phyloP scores from a whole-genome alignment of 164 flowering plant genomes.

The Vitis rupestris region DNA sequence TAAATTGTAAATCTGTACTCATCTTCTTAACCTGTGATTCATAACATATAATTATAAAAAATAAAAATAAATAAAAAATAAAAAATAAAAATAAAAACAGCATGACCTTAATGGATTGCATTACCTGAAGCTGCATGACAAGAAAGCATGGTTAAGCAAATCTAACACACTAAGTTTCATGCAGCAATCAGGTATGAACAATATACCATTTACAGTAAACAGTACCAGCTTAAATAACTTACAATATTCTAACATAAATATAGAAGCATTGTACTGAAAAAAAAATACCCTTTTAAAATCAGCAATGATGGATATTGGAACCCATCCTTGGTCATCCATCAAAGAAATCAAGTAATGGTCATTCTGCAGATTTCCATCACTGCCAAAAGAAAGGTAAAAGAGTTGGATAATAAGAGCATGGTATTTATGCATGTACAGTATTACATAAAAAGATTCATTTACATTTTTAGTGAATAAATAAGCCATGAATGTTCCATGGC shows the following conservation, averaged over 20 bases:
- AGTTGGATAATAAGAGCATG: neutral
- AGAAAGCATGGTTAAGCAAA: too few relatives aligned
- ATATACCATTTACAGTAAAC: neutral
- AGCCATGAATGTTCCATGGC: neutral
- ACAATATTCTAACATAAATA: neutral
- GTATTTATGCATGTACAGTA: neutral
- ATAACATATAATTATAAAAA: neutral
- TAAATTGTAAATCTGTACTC: conserved; percentile 71
- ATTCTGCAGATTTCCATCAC: conserved; percentile 78
- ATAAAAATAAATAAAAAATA: too few relatives aligned
- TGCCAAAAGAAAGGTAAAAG: conserved; percentile 31
- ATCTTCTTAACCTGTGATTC: conserved; percentile 66
- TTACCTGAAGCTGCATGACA: too few relatives aligned
- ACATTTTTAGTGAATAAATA: too few relatives aligned
- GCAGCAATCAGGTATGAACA: neutral
- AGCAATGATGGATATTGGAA: conserved; percentile 64
- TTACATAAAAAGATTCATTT: too few relatives aligned
- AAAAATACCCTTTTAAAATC: conserved; percentile 76
- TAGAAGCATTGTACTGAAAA: neutral
- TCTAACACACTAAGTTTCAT: neutral
- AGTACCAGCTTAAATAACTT: neutral
- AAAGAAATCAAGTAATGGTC: conserved; percentile 67
- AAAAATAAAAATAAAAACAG: too few relatives aligned
- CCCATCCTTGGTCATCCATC: conserved; percentile 96
- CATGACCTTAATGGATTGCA: too few relatives aligned